Evolutionary conservation across 2,329 filamentous ascomycete genomes (phyloP).

Genomic region (Cephalotrichum gorgonifer): DNA sequence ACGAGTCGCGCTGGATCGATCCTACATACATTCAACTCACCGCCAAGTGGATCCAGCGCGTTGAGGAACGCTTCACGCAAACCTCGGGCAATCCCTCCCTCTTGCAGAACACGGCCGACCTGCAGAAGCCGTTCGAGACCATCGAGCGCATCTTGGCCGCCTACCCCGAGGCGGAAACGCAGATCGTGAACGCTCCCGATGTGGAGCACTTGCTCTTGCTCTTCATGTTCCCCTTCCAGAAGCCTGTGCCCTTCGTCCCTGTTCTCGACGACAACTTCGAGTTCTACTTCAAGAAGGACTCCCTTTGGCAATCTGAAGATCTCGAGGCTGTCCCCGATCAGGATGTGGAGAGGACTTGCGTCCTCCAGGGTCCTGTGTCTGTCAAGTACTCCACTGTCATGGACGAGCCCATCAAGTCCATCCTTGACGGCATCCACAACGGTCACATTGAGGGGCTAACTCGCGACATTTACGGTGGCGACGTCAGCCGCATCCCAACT

Average conservation of each 20-base stretch:
- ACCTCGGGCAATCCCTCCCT: slow-evolving; percentile 61
- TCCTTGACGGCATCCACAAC: slow-evolving; percentile 82
- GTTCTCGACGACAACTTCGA: slow-evolving; percentile 95
- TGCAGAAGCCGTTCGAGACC: slow-evolving; percentile 69
- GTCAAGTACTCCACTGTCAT: slow-evolving; percentile 81
- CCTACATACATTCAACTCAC: slow-evolving; percentile 71
- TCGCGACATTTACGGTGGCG: slow-evolving; percentile 66
- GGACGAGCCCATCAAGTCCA: slow-evolving; percentile 91
- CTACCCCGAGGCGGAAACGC: slow-evolving; percentile 77
- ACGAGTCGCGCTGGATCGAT: slow-evolving; percentile 88
- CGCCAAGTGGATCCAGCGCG: slow-evolving; percentile 89
- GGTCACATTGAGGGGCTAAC: slow-evolving; percentile 75
- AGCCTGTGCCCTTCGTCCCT: slow-evolving; percentile 93
- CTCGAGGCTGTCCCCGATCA: slow-evolving; percentile 91
- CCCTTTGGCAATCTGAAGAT: slow-evolving; percentile 97
- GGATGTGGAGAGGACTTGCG: slow-evolving; percentile 92
- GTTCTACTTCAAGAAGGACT: slow-evolving; percentile 99
- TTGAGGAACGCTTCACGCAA: slow-evolving; percentile 92
- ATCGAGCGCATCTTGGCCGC: slow-evolving; percentile 69
- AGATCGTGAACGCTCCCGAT: slow-evolving; percentile 97
- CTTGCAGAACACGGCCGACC: slow-evolving; percentile 82
- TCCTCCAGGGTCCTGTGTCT: slow-evolving; percentile 88
- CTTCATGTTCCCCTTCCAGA: slow-evolving; percentile 85
- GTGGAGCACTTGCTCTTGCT: slow-evolving; percentile 93
- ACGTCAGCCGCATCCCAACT: slow-evolving; percentile 65